Evolutionary conservation across 352 stramenopile species (phyloP), one percentile per base, ranked within the genome.

Genomic region (Phytophthora litchii): DNA sequence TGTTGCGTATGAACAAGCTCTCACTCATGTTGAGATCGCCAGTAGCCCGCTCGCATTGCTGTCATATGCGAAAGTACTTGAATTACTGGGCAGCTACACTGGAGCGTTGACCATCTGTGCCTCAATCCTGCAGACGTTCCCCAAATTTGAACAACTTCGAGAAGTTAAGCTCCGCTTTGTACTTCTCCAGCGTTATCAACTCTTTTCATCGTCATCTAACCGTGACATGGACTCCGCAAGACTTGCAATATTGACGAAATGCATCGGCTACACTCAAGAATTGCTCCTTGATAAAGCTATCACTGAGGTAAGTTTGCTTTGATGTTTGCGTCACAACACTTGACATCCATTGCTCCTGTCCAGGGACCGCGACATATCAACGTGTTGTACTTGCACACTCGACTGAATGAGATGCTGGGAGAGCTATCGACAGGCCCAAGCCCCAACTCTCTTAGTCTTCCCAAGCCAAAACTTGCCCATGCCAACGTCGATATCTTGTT

Each of bases 321-420:
- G 23, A 27, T 27, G 23, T 27, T 27, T 5, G 23, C 23, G 5
- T 27, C 5, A 27, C 3, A 27, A 27, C 5, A 5, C 23, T 27
- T 5, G 5, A 5, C 5, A 27, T 27, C 5, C 19, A 19, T n/a
- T 48, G 10, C 54, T 40, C 23, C n/a, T 47, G 23, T 27, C 41
- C 25, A 80, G 69, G 60, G 60, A 3, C 59, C 70, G 0, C 62
- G 58, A 20, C 75, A 82, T 49, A 16, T 78, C 23, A 66, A 76
- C 13, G 68, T 89, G 9, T 11, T 92, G 54, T 92, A 92, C 64
- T 64, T 88, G 27, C 81, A 89, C 29, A 62, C 74, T 8, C 74
- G 82, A 5, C 49, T 90, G 23, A 83, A 80, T 38, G 82, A 92
- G 41, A 60, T 89, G 25, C 60, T 89, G 3, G 64, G 49, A 20